These are phyloP conservation scores for Limtongia smithiae DNA, from an alignment of 805 yeast species.

Conservation along the genomic window DNA sequence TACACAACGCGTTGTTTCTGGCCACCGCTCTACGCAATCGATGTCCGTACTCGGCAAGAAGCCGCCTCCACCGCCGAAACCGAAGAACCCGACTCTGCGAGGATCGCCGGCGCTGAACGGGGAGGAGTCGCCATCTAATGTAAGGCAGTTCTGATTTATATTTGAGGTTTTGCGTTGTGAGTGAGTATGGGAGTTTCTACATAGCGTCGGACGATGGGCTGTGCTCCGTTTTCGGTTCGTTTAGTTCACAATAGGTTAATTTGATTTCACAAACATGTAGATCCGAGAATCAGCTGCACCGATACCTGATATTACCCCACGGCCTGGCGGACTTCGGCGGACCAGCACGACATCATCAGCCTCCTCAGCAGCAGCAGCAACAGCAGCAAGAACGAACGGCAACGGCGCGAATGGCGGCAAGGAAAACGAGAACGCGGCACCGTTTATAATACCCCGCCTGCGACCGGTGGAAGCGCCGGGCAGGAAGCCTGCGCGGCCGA, in stretches of 20 bases:
- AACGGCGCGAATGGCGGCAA: no score
- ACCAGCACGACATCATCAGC: not conserved
- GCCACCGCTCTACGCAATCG: slow-evolving; percentile 21
- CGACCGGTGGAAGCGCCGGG: no score
- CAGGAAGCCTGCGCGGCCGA: no score
- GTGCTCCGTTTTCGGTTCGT: no score
- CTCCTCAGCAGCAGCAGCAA: not conserved
- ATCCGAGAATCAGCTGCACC: slow-evolving; percentile 19
- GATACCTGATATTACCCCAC: not conserved
- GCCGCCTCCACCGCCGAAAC: slow-evolving; percentile 29
- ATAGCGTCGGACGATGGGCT: no score
- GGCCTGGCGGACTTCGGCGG: not conserved
- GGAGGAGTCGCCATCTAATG: slow-evolving; percentile 5
- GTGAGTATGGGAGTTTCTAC: not conserved
- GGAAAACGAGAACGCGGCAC: no score
- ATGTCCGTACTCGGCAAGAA: slow-evolving; percentile 26
- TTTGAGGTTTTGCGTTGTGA: not conserved
- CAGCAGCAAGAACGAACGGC: no score
- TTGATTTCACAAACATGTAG: not conserved
- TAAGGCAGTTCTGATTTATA: slow-evolving; percentile 12
- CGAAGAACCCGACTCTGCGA: slow-evolving; percentile 18
- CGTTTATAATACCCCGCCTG: no score
- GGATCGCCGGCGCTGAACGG: slow-evolving; percentile 15
- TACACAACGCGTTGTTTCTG: slow-evolving; percentile 18
- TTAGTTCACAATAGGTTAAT: no score